Evolutionary conservation across 352 stramenopile genomes (phyloP).

Genomic region (Phytophthora citricola): DNA sequence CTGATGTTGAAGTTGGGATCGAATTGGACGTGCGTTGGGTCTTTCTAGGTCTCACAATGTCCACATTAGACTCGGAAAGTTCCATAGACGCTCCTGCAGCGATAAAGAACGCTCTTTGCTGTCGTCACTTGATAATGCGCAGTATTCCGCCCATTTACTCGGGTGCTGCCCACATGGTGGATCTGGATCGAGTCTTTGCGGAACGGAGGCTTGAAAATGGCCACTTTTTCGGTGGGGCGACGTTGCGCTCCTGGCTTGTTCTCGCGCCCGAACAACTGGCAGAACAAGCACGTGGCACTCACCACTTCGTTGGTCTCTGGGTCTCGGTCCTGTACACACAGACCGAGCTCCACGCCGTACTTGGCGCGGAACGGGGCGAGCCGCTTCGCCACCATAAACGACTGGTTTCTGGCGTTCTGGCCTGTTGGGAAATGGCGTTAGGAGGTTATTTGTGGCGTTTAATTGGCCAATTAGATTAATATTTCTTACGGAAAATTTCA

Average conservation of each 20-base stretch:
- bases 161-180: constrained; percentile 65
- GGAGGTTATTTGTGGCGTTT: not conserved
- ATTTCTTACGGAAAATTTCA: no score
- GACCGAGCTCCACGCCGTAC: constrained; percentile 36
- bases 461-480: no score
- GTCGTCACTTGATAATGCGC: constrained; percentile 42
- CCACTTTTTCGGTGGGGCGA: constrained; percentile 62
- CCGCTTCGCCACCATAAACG: constrained; percentile 20
- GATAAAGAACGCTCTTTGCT: constrained; percentile 67
- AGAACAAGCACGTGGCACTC: constrained; percentile 62
- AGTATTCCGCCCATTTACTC: constrained; percentile 53
- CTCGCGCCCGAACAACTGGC: constrained; percentile 69
- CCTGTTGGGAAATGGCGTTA: not conserved
- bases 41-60: constrained; percentile 13
- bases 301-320: constrained; percentile 42
- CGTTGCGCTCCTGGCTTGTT: constrained; percentile 43
- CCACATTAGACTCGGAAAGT: constrained; percentile 3
- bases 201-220: constrained; percentile 67
- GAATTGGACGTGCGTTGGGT: constrained; percentile 8
- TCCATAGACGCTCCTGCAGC: constrained; percentile 20
- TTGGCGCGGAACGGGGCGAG: constrained; percentile 22
- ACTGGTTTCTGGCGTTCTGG: not conserved
- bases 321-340: constrained; percentile 44
- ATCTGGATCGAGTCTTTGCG: constrained; percentile 73
- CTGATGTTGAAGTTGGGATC: constrained; percentile 9